Conservation (phyloP, 176 grass and related monocot species). For the Phyllostachys edulis region DNA sequence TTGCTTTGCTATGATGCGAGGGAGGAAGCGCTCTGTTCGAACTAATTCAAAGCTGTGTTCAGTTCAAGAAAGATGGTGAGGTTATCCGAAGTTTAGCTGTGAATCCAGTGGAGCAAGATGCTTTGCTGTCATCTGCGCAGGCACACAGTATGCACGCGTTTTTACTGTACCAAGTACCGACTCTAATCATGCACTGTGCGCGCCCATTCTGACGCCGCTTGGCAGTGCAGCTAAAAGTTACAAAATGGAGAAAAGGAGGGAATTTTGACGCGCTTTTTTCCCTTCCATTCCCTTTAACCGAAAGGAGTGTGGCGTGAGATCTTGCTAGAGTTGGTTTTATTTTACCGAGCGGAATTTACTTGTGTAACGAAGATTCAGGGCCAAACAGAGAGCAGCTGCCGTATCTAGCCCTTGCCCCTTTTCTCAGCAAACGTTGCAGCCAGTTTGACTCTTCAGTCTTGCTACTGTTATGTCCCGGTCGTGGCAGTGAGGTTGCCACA, state of each 20-base stretch:
- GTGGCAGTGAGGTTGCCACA: too few relatives aligned
- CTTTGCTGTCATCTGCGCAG: slow-evolving; percentile 6
- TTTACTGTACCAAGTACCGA: neutral
- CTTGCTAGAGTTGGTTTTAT: too few relatives aligned
- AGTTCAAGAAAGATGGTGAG: slow-evolving; percentile 2
- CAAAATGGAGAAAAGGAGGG: neutral
- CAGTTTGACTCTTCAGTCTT: neutral
- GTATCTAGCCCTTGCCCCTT: neutral
- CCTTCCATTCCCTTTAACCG: neutral
- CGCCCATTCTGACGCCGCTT: neutral
- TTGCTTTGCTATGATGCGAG: neutral
- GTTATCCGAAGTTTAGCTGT: slow-evolving; percentile 18
- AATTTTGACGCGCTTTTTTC: neutral
- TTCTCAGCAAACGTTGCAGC: neutral
- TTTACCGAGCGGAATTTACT: neutral
- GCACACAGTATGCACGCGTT: neutral
- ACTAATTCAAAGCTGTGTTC: neutral
- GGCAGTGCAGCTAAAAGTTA: neutral
- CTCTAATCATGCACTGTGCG: neutral
- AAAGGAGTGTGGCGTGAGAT: neutral
- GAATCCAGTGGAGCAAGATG: slow-evolving; percentile 15
- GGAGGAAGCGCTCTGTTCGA: neutral
- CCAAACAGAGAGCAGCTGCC: neutral
- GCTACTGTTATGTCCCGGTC: too few relatives aligned
- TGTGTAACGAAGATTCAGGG: neutral